Evolutionary conservation across 441 rosid species (phyloP), one percentile per base, ranked within the genome.

Genomic region (Flueggea neowawraea): DNA sequence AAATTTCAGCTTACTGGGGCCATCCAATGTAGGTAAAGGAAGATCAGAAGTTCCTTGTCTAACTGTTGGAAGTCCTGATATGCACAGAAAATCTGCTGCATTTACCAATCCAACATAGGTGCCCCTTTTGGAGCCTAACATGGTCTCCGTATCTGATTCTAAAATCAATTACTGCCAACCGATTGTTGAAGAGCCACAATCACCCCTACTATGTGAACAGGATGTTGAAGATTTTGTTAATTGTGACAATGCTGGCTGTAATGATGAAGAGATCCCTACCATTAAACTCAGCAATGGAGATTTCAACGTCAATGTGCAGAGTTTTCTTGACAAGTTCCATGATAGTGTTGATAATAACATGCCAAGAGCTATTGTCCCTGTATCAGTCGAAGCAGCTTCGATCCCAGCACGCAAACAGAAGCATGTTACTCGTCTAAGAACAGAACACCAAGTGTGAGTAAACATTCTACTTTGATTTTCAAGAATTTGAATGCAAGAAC

Each of bases 371-470:
- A 78, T 95, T 62, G 98, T 95, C 67, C 95, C 99, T 79, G 76
- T 95, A 74, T 69, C 79, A 72, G 77, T 87, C 22, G 75, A 84
- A 68, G 91, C 83, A 61, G 82, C 97, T 43, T 84, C 85, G 22
- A 79, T 92, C 60, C 98, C 98, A 10, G 69, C 68, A 11, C 86
- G 90, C 54, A 92, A 87, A 72, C 86, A 90, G 49, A 95, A 95
- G 83, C 87, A 83, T 61, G 79, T 87, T 48, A 86, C 92, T 64
- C 82, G 87, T 51, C 88, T 95, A 60, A 83, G 98, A 66, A 95
- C 99, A 55, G 99, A 95, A 81, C 98, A 95, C 68, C 84, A 79
- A 66, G 99, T 95, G 99, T 92, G 83, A 92, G 99, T 81, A 15
- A 41, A 16, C 39, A 58, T 31, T 47, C 14, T 10, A 9, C 4